phyloP scores from a whole-genome alignment of 371 early-diverging fungal species.

The Fennellomyces sp. region DNA sequence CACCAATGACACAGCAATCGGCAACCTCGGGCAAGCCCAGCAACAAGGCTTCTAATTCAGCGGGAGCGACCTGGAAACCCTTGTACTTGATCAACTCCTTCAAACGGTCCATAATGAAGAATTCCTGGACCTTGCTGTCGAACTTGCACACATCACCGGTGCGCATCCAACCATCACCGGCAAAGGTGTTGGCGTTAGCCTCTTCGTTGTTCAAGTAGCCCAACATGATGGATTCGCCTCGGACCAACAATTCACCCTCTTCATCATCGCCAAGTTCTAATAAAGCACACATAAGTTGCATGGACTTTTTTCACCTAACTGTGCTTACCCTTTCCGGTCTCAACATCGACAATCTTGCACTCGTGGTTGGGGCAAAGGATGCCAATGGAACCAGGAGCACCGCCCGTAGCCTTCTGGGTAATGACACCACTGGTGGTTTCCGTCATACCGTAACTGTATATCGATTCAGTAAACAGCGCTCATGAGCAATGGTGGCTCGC shows the following conservation, averaged over 20 bases:
- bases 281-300: neutral
- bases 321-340: constrained; percentile 34
- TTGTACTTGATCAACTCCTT: constrained; percentile 83
- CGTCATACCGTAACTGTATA: constrained; percentile 76
- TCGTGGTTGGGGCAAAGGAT: constrained; percentile 67
- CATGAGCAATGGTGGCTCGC: too few relatives aligned
- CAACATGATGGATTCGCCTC: constrained; percentile 44
- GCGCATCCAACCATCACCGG: constrained; percentile 74
- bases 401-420: constrained; percentile 16
- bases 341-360: constrained; percentile 66
- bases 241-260: constrained; percentile 70
- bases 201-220: constrained; percentile 72
- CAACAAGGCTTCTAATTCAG: constrained; percentile 83
- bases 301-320: neutral
- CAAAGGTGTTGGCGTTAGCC: constrained; percentile 73
- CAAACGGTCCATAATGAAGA: constrained; percentile 69
- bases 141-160: constrained; percentile 84
- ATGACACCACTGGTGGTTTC: constrained; percentile 57
- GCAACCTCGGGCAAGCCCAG: constrained; percentile 69
- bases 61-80: constrained; percentile 70
- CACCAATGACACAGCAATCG: constrained; percentile 79
- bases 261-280: constrained; percentile 59
- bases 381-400: constrained; percentile 57
- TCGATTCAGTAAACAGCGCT: neutral
- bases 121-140: constrained; percentile 46